phyloP scores from a whole-genome alignment of 768 basidiomycete species.

The Hygrophoropsis aurantiaca region DNA sequence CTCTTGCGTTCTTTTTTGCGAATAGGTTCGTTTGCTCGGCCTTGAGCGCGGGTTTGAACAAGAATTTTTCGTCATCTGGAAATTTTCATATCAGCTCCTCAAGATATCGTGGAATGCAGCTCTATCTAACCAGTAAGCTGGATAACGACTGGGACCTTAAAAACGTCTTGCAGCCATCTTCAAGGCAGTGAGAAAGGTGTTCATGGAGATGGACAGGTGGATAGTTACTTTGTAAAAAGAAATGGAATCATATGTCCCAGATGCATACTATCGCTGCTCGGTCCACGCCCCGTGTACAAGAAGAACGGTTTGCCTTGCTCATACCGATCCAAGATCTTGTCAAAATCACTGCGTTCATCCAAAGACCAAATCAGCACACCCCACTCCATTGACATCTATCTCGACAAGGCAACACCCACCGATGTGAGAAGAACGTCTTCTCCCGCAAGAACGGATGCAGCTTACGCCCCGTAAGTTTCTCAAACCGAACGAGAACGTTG shows the following conservation, averaged over 20 bases:
- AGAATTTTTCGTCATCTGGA: constrained; percentile 96
- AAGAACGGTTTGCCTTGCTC: constrained; percentile 98
- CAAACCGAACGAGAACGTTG: constrained; percentile 83
- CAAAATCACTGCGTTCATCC: constrained; percentile 69
- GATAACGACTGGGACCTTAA: constrained; percentile 90
- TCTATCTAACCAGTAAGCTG: constrained; percentile 80
- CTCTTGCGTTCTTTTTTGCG: constrained; percentile 83
- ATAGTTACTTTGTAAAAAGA: constrained; percentile 92
- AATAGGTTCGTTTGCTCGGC: constrained; percentile 85
- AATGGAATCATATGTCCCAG: constrained; percentile 98
- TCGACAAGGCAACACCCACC: constrained; percentile 47
- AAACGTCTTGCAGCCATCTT: constrained; percentile 97
- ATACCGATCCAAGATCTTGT: constrained; percentile 90
- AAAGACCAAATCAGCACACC: constrained; percentile 2
- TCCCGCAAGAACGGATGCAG: constrained; percentile 88
- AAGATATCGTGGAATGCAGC: not conserved
- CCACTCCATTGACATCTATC: too few species aligned
- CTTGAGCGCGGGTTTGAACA: constrained; percentile 94
- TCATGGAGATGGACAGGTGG: not conserved
- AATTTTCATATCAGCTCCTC: not conserved
- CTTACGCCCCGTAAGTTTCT: constrained; percentile 81
- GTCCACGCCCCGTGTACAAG: constrained; percentile 96
- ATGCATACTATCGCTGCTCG: constrained; percentile 96
- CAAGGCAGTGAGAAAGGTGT: not conserved
- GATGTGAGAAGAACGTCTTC: constrained; percentile 97